Evolutionary conservation across 208 protist genomes (phyloP), one percentile per base, ranked within the genome.

Genomic region (Leishmania aethiopica): DNA sequence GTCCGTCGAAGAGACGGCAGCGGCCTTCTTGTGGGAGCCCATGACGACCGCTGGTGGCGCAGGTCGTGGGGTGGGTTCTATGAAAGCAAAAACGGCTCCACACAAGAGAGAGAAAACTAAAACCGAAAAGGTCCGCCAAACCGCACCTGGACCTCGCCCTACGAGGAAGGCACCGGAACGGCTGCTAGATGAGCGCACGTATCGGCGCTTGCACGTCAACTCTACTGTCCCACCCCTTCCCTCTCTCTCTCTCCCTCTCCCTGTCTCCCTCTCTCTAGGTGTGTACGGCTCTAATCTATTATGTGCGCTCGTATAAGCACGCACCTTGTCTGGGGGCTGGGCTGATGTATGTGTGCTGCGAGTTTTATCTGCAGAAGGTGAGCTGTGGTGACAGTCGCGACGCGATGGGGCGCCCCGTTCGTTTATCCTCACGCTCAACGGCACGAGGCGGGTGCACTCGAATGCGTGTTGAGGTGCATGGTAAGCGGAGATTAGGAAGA

Each of bases 21-120:
- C 35, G 0, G 53, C 49, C 72, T 77, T 76, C 53, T 59, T 77
- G 66, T n/a, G 76, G 19, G 75, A 77, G 35, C 81, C 75, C 81
- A 84, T 79, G 13, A 53, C n/a, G 32, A 45, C n/a, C 49, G 66
- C 62, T 62, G 19, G 28, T 35, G 47, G 37, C 42, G 3, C 73
- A 22, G 35, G 15, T 8, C 13, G 51, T 32, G 40, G 45, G 40
- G 19, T 32, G 2, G 3, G 45, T 74, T 74, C 25, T 32, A 15
- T n/a, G 13, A 17, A 47, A 55, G 17, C 8, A 25, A 32, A 51
- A 47, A 35, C 1, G 22, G 13, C 32, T 5, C 32, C 32, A 17
- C 70, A 47, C 35, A 47, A 47, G 40, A 49, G 35, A 28, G 2
- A n/a, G 1, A n/a, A 28, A 74, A 53, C 45, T 10, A 49, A 49